Base-by-base conservation (phyloP, 495 filamentous ascomycete species). In the Aspergillus sparsus region DNA sequence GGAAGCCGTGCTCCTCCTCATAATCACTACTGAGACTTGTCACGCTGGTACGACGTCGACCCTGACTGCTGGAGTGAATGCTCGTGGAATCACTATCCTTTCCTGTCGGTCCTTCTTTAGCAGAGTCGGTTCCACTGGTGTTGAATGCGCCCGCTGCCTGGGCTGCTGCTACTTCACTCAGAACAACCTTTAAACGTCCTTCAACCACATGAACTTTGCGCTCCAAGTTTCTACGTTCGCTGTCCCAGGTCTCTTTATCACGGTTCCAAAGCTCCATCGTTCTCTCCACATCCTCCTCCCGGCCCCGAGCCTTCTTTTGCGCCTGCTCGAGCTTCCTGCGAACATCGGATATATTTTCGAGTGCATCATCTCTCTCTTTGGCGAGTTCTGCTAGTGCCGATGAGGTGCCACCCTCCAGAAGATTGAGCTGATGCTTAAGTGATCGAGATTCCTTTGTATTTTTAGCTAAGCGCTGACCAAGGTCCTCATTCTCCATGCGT, bases 131-230 rank as follows among this genome's bases (percentile, higher is more conserved):
- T 10, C 60, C 63, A 41, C 72, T 62, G 36, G 63, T 65, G 6
- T 75, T 66, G 11, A 71, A 66, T 9, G 68, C 62, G 27, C 64
- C 66, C 21, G 82, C 82, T 46, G 83, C 83, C 66, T 93, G 89
- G 50, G 86, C 86, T 18, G 89, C 85, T 34, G 88, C 86, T 35
- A 99, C 81, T 68, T 97, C 95, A 33, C 89, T 88, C 46, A 97
- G 70, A 34, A 99, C 85, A 15, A 82, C 80, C 68, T 92, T 92
- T 55, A 99, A 74, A 54, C 93, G 85, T 52, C 83, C 90, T 71
- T 99, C 94, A 31, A 91, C 87, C 7, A 96, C 84, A 71, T 97
- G 92, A 21, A 95, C 72, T 61, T 89, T 89, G 55, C 90, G 83
- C 74, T 99, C 94, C 44, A 90, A 76, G 55, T 82, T 87, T 36